Conservation (phyloP, 1,139 yeast genomes). For the Debaryomycetaceae sp. region DNA sequence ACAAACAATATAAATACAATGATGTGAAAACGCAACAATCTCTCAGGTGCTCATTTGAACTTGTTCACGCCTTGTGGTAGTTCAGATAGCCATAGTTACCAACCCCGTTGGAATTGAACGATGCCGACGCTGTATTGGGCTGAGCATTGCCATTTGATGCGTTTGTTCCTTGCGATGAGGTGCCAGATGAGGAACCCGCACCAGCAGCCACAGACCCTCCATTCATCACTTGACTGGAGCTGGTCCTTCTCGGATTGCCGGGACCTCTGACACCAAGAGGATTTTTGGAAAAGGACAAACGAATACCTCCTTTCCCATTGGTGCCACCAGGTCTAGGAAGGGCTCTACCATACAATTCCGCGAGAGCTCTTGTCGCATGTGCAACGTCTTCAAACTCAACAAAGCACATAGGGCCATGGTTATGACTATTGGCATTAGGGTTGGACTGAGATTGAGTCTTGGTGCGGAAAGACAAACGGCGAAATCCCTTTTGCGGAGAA, state of each 20-base stretch:
- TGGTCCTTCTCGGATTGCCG: slow-evolving; percentile 41
- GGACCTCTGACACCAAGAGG: slow-evolving; percentile 94
- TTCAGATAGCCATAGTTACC: slow-evolving; percentile 37
- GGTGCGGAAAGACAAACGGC: slow-evolving; percentile 84
- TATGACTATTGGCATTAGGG: slow-evolving; percentile 35
- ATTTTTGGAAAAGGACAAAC: slow-evolving; percentile 89
- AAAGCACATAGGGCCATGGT: slow-evolving; percentile 97
- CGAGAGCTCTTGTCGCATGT: slow-evolving; percentile 88
- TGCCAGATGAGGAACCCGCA: slow-evolving; percentile 9
- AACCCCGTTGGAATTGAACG: slow-evolving; percentile 17
- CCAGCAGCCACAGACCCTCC: no score
- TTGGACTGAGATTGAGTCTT: slow-evolving; percentile 46
- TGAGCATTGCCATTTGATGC: slow-evolving; percentile 2
- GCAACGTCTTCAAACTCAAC: slow-evolving; percentile 97
- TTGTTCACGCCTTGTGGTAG: slow-evolving; percentile 21
- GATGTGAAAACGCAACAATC: background rate
- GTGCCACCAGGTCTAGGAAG: slow-evolving; percentile 65
- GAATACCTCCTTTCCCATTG: slow-evolving; percentile 87
- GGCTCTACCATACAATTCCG: slow-evolving; percentile 86
- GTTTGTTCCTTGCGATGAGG: no score
- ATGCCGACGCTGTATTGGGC: slow-evolving; percentile 5
- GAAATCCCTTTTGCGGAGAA: slow-evolving; percentile 87
- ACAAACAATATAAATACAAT: slow-evolving; percentile 7
- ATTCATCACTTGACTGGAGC: slow-evolving; percentile 27
- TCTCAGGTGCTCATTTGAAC: background rate